Conservation (phyloP, 805 yeast genomes). For the Teunomyces funiuensis region DNA sequence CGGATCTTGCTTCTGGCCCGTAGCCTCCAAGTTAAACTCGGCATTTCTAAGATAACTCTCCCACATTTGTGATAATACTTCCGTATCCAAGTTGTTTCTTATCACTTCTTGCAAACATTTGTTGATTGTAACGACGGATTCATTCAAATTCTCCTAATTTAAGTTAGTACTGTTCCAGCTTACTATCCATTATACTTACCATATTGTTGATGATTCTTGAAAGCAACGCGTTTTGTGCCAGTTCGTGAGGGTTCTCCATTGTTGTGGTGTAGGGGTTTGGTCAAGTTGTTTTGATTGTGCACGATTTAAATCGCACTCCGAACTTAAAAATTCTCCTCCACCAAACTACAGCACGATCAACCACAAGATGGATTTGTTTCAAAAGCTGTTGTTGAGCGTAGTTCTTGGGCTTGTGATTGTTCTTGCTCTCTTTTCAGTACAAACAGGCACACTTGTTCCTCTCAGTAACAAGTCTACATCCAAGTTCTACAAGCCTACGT, state of each 20-base stretch:
- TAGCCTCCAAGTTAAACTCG: conserved; percentile 65
- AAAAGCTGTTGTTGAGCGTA: conserved; percentile 22
- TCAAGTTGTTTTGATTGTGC: conserved; percentile 5
- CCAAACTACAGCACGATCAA: conserved; percentile 3
- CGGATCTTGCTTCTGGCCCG: conserved; percentile 61
- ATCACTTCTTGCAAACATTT: conserved; percentile 60
- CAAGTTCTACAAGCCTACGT: conserved; percentile 47
- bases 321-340: not conserved
- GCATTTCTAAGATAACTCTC: conserved; percentile 70
- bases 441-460: conserved; percentile 11
- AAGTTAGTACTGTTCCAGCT: not conserved
- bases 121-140: conserved; percentile 65
- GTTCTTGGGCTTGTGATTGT: conserved; percentile 28
- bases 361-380: conserved; percentile 28
- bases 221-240: conserved; percentile 71
- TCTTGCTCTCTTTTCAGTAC: conserved; percentile 24
- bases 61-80: conserved; percentile 75
- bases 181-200: conserved; percentile 43
- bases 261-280: conserved; percentile 8
- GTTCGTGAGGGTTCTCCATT: conserved; percentile 88
- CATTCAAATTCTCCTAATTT: conserved; percentile 64
- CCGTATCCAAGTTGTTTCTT: conserved; percentile 65
- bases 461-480: conserved; percentile 5
- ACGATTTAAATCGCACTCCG: not conserved
- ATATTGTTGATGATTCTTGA: conserved; percentile 76